phyloP scores from a whole-genome alignment of 331 rosid genomes.

The Malus hybrid region DNA sequence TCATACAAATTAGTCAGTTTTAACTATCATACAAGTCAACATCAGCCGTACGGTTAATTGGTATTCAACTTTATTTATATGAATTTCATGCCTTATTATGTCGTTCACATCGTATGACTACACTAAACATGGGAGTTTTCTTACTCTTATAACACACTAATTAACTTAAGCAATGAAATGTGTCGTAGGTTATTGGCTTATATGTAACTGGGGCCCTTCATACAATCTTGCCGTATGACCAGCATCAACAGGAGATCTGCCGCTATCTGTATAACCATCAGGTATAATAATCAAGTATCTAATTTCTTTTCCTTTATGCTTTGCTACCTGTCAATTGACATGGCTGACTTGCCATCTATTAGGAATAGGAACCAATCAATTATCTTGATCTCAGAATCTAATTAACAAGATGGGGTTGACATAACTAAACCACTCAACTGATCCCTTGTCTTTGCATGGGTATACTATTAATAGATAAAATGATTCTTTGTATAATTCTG shows the following conservation, averaged over 20 bases:
- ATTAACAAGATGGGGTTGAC: neutral
- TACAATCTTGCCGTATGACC: slow-evolving; percentile 7
- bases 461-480: too few relatives aligned
- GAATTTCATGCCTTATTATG: too few relatives aligned
- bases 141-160: neutral
- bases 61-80: too few relatives aligned
- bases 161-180: neutral
- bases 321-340: neutral
- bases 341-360: neutral
- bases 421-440: neutral
- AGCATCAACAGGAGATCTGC: slow-evolving; percentile 47
- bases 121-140: neutral
- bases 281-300: slow-evolving; percentile 14
- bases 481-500: too few relatives aligned
- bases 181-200: slow-evolving; percentile 55
- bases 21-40: too few relatives aligned
- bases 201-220: slow-evolving; percentile 38
- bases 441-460: neutral
- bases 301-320: neutral
- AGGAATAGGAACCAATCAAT: too few relatives aligned
- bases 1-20: too few relatives aligned
- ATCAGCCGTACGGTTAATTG: too few relatives aligned
- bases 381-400: too few relatives aligned
- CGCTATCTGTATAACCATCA: slow-evolving; percentile 64
- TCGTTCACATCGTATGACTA: too few relatives aligned